phyloP scores from a whole-genome alignment of 768 basidiomycete genomes.

The Gelatoporia subvermispora region DNA sequence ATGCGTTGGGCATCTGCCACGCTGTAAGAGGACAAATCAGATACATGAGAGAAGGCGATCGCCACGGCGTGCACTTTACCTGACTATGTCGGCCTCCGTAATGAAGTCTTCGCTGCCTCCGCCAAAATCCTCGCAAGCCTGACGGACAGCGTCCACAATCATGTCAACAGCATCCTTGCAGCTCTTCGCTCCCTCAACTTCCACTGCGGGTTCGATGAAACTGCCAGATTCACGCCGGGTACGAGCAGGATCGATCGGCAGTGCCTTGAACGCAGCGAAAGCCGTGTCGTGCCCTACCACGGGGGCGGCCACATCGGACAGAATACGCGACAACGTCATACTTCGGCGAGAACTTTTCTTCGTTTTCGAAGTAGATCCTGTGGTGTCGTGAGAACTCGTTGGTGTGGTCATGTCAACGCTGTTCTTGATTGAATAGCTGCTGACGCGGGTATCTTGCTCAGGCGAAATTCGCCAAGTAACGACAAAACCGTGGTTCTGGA shows the following conservation, averaged over 20 bases:
- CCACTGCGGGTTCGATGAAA: slow-evolving; percentile 56
- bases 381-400: slow-evolving; percentile 10
- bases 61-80: slow-evolving; percentile 40
- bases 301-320: slow-evolving; percentile 34
- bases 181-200: slow-evolving; percentile 53
- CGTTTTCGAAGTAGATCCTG: slow-evolving; percentile 5
- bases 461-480: slow-evolving; percentile 72
- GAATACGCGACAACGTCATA: slow-evolving; percentile 24
- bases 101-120: slow-evolving; percentile 46
- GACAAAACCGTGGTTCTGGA: slow-evolving; percentile 85
- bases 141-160: slow-evolving; percentile 65
- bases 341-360: slow-evolving; percentile 12
- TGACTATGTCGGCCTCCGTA: slow-evolving; percentile 68
- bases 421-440: slow-evolving; percentile 85
- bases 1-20: slow-evolving; percentile 77
- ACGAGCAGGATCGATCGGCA: slow-evolving; percentile 63
- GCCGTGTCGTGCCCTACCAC: slow-evolving; percentile 33
- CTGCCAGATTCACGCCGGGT: slow-evolving; percentile 43
- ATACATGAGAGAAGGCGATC: slow-evolving; percentile 7
- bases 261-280: slow-evolving; percentile 75
- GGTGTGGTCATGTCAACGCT: slow-evolving; percentile 33
- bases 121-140: slow-evolving; percentile 64
- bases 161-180: slow-evolving; percentile 76
- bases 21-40: slow-evolving; percentile 34
- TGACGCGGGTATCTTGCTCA: slow-evolving; percentile 63